A percentile compares a stretch with the other conserved stretches of the same genome.
These are phyloP conservation scores for Xerocomus potaroensis DNA, from an alignment of 768 basidiomycete species.

Conservation along the genomic window DNA sequence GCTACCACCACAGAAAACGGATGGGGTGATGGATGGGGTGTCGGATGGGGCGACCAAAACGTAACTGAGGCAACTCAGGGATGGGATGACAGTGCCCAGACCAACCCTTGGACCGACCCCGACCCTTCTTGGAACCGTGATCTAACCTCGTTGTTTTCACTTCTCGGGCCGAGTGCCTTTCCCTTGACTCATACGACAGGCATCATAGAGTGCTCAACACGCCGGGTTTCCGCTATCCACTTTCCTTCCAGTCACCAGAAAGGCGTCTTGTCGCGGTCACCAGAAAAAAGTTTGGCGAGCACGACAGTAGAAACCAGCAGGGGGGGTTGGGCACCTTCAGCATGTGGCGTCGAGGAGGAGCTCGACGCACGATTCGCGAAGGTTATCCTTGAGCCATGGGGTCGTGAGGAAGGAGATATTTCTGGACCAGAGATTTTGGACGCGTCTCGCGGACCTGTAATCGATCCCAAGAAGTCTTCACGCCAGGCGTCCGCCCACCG, in stretches of 20 bases:
- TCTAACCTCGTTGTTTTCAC: conserved; percentile 28
- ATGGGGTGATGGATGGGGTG: conserved; percentile 3
- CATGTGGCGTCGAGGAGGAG: conserved; percentile 40
- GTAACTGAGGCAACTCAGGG: conserved; percentile 9
- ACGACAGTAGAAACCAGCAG: conserved; percentile 6
- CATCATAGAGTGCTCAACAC: conserved; percentile 61
- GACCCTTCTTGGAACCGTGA: conserved; percentile 25
- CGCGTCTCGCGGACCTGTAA: conserved; percentile 36
- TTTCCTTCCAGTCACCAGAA: conserved; percentile 32
- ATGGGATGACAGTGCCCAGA: not conserved
- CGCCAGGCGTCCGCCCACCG: too few species aligned
- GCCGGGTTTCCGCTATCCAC: conserved; percentile 48
- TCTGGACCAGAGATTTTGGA: conserved; percentile 31
- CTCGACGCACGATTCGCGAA: conserved; percentile 45
- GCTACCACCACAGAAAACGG: not conserved
- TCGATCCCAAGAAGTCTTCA: conserved; percentile 21
- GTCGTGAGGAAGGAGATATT: conserved; percentile 37
- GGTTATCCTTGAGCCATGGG: conserved; percentile 56
- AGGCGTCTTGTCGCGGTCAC: not conserved
- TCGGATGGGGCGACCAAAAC: conserved; percentile 13
- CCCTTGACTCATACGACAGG: conserved; percentile 62
- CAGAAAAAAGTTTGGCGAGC: not conserved
- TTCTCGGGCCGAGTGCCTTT: conserved; percentile 54
- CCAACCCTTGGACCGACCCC: conserved; percentile 10
- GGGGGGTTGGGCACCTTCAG: conserved; percentile 18